These are phyloP conservation scores for Colletotrichum tamarilloi DNA, from an alignment of 2,329 filamentous ascomycete species.

Conservation along the genomic window DNA sequence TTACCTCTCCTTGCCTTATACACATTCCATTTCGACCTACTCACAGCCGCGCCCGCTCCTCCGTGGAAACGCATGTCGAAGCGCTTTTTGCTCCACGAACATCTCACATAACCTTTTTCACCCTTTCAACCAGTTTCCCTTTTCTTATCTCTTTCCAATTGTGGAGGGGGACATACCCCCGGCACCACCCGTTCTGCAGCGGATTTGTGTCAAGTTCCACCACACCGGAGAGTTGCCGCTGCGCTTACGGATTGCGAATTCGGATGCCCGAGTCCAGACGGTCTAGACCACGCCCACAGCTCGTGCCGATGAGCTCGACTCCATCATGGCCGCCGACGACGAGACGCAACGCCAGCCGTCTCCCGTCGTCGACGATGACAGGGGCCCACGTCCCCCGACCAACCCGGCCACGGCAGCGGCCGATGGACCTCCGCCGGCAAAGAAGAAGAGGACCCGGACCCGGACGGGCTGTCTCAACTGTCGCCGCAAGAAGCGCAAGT, in stretches of 20 bases:
- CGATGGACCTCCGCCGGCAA: slow-evolving; percentile 17
- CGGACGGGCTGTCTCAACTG: slow-evolving; percentile 51
- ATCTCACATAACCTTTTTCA: background rate
- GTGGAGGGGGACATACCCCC: slow-evolving; percentile 4
- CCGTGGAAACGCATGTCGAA: slow-evolving; percentile 29
- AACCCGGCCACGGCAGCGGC: slow-evolving; percentile 9
- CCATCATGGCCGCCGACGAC: background rate
- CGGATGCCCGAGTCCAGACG: background rate
- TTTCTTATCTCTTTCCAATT: background rate
- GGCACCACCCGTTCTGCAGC: background rate
- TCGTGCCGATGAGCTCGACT: slow-evolving; percentile 6
- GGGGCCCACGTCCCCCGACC: background rate
- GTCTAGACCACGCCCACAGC: background rate
- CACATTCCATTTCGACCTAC: slow-evolving; percentile 15
- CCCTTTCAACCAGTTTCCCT: background rate
- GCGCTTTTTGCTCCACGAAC: slow-evolving; percentile 28
- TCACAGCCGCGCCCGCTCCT: slow-evolving; percentile 8
- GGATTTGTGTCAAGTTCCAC: background rate
- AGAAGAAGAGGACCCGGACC: slow-evolving; percentile 46
- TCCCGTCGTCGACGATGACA: background rate
- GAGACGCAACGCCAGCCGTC: background rate
- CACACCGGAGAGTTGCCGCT: background rate
- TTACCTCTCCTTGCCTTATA: background rate
- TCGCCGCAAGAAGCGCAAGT: slow-evolving; percentile 52
- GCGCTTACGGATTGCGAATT: background rate